Conservation (phyloP, 495 filamentous ascomycete species). For the Trichoderma virens region DNA sequence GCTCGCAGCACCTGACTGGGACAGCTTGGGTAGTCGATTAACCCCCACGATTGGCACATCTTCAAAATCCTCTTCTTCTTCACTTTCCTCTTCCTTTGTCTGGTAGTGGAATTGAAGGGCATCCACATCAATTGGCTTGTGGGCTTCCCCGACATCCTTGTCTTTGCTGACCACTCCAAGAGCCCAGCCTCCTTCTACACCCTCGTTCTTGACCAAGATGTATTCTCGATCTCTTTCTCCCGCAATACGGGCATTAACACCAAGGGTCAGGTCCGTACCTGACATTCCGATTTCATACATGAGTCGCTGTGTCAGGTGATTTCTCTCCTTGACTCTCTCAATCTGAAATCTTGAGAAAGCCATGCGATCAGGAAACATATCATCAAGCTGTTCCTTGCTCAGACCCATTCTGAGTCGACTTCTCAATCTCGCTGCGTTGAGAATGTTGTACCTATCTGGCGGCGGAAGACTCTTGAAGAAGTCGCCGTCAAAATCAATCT, state of each 20-base stretch:
- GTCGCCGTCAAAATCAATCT: conserved; percentile 91
- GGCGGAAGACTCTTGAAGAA: conserved; percentile 89
- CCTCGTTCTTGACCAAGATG: conserved; percentile 89
- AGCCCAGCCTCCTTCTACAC: conserved; percentile 94
- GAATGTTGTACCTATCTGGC: conserved; percentile 90
- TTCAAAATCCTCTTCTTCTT: conserved; percentile 74
- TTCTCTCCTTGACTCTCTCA: conserved; percentile 82
- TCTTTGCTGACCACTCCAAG: conserved; percentile 82
- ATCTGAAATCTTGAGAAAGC: conserved; percentile 95
- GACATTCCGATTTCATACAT: conserved; percentile 95
- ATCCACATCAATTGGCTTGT: conserved; percentile 88
- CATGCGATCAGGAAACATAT: conserved; percentile 98
- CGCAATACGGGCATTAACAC: conserved; percentile 62
- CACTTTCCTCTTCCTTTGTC: conserved; percentile 51
- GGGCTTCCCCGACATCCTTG: conserved; percentile 62
- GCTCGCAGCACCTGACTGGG: not conserved
- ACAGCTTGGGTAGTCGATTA: conserved; percentile 70
- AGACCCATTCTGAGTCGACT: conserved; percentile 89
- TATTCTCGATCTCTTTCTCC: conserved; percentile 90
- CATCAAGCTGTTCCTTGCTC: conserved; percentile 89
- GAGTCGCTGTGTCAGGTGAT: conserved; percentile 88
- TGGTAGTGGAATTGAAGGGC: conserved; percentile 53
- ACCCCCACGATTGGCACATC: conserved; percentile 93
- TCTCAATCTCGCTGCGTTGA: conserved; percentile 83
- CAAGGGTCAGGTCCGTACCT: conserved; percentile 57